These are phyloP conservation scores for Scopulariopsis brevicaulis DNA, from an alignment of 2,329 filamentous ascomycete species.

Conservation along the genomic window DNA sequence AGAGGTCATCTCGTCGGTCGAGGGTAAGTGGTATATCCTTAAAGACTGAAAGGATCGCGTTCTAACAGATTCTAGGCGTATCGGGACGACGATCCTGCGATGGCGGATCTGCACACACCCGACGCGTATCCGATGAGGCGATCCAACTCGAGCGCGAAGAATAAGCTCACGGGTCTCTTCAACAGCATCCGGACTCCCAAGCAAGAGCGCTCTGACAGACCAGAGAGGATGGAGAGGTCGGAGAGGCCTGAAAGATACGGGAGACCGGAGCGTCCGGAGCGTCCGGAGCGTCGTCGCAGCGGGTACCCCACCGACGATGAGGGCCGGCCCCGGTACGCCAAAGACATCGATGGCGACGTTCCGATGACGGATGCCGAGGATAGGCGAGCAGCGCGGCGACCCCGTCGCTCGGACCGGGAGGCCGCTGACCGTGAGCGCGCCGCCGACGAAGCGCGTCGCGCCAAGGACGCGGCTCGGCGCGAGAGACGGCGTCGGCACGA, in stretches of 20 bases:
- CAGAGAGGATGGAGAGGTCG: neutral
- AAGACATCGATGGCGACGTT: conserved; percentile 34
- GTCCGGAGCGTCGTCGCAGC: conserved; percentile 30
- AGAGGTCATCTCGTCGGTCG: conserved; percentile 20
- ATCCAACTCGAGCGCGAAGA: conserved; percentile 29
- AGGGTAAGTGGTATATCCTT: conserved; percentile 8
- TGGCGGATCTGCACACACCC: conserved; percentile 21
- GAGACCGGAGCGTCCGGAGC: conserved; percentile 12
- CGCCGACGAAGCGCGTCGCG: conserved; percentile 43
- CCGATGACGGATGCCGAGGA: conserved; percentile 44
- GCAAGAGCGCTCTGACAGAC: conserved; percentile 22
- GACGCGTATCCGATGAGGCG: conserved; percentile 21
- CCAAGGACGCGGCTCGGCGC: conserved; percentile 44
- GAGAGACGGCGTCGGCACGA: conserved; percentile 44
- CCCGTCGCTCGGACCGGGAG: conserved; percentile 39
- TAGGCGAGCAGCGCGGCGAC: conserved; percentile 50
- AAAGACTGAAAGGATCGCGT: neutral
- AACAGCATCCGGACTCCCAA: conserved; percentile 40
- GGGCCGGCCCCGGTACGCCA: conserved; percentile 23
- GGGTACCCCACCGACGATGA: conserved; percentile 42
- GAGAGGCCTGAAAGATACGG: neutral
- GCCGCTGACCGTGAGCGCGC: conserved; percentile 34
- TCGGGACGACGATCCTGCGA: conserved; percentile 27
- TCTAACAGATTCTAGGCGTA: conserved; percentile 1
- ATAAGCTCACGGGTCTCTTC: conserved; percentile 50